Percentiles rank a stretch among this genome's conserved stretches.
phyloP scores from a whole-genome alignment of 2,329 filamentous ascomycete genomes.

The Xylariales sp. region DNA sequence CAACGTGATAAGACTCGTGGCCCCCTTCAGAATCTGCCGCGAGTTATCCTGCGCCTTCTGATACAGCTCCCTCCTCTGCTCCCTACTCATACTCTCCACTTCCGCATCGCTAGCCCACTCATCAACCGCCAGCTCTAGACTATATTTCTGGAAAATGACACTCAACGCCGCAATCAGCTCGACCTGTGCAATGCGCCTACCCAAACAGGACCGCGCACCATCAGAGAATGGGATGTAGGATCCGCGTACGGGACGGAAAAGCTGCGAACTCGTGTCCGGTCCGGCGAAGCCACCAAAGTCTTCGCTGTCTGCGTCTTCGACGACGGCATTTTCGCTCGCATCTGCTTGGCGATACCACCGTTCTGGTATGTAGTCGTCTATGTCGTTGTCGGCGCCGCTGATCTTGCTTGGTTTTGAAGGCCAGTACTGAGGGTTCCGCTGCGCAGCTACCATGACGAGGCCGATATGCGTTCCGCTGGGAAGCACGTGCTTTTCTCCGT shows the following conservation, averaged over 20 bases:
- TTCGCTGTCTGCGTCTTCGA: conserved; percentile 37
- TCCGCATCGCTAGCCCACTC: conserved; percentile 51
- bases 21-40: conserved; percentile 45
- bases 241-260: conserved; percentile 57
- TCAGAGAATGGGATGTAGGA: conserved; percentile 56
- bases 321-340: conserved; percentile 8
- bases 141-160: conserved; percentile 54
- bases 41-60: conserved; percentile 53
- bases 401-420: conserved; percentile 47
- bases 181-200: conserved; percentile 54
- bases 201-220: conserved; percentile 53
- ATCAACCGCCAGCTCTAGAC: conserved; percentile 66
- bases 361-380: conserved; percentile 66
- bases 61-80: conserved; percentile 51
- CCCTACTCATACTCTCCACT: conserved; percentile 43
- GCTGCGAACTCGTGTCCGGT: conserved; percentile 55
- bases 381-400: conserved; percentile 44
- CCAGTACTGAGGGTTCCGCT: conserved; percentile 72
- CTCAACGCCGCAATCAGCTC: conserved; percentile 53
- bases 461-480: conserved; percentile 53
- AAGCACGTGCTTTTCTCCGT: conserved; percentile 37
- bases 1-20: conserved; percentile 64
- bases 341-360: conserved; percentile 56
- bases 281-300: conserved; percentile 56
- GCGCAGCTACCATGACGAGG: conserved; percentile 50